These are phyloP conservation scores for Wallacemonas sp. DNA, from an alignment of 208 protist genomes.

Conservation along the genomic window DNA sequence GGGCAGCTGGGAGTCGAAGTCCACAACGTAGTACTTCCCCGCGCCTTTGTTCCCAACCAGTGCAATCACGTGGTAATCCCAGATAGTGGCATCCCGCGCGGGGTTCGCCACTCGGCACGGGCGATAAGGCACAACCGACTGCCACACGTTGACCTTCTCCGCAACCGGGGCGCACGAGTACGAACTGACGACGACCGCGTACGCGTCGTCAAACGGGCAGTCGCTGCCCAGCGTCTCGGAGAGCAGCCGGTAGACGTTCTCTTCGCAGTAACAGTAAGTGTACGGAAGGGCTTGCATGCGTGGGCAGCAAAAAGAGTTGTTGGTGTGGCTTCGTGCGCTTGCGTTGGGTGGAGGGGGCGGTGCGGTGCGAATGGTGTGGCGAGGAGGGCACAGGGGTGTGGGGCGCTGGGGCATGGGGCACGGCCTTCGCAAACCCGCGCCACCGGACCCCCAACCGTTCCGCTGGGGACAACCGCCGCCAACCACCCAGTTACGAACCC, in stretches of 20 bases:
- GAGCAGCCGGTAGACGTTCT: conserved; percentile 32
- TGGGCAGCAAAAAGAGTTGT: too few species aligned
- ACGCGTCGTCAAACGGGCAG: conserved; percentile 22
- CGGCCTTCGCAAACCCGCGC: too few species aligned
- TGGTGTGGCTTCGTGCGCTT: not conserved
- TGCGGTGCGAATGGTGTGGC: too few species aligned
- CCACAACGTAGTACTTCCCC: conserved; percentile 22
- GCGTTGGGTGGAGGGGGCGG: not conserved
- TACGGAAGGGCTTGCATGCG: conserved; percentile 10
- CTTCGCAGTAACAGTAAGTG: conserved; percentile 34
- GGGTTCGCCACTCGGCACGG: conserved; percentile 5
- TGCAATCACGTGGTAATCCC: conserved; percentile 45
- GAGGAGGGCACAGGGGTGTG: too few species aligned
- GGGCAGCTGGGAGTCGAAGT: conserved; percentile 27
- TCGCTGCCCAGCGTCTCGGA: not conserved
- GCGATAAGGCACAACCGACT: conserved; percentile 31
- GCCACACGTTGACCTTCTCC: conserved; percentile 22
- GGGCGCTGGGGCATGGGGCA: too few species aligned
- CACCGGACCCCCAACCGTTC: too few species aligned
- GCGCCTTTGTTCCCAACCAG: conserved; percentile 1
- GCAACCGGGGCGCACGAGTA: conserved; percentile 5
- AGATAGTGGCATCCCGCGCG: conserved; percentile 16
- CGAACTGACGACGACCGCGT: conserved; percentile 34
- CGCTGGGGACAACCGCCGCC: too few species aligned
- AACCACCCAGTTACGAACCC: too few species aligned